Percentiles rank a stretch among this genome's conserved stretches.
These are phyloP conservation scores for Dichomitus squalens DNA, from an alignment of 1,284 basidiomycete species.

Conservation along the genomic window DNA sequence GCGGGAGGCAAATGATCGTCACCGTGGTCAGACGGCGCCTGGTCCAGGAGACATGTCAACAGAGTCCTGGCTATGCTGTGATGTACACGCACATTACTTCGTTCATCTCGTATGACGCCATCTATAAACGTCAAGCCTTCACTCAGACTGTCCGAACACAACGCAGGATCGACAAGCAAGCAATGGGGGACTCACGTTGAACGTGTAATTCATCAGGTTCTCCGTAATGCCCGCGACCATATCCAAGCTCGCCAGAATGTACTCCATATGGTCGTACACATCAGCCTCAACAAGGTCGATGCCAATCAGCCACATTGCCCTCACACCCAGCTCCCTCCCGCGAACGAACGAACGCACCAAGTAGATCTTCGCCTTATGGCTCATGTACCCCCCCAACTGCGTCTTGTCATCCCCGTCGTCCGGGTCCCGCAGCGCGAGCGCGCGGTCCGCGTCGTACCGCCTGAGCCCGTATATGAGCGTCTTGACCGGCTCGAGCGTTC, in stretches of 20 bases:
- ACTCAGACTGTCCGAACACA: slow-evolving; percentile 4
- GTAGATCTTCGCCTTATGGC: slow-evolving; percentile 70
- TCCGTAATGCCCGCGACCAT: slow-evolving; percentile 69
- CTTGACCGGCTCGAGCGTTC: slow-evolving; percentile 69
- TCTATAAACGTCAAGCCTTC: slow-evolving; percentile 40
- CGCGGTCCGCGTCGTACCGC: slow-evolving; percentile 66
- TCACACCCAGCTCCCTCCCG: no score
- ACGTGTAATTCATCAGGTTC: slow-evolving; percentile 71
- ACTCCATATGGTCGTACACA: slow-evolving; percentile 72
- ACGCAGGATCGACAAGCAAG: neutral
- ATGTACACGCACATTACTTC: slow-evolving; percentile 56
- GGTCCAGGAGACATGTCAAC: neutral
- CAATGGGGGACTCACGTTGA: slow-evolving; percentile 44
- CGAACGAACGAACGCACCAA: slow-evolving; percentile 46
- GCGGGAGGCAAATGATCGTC: slow-evolving; percentile 70
- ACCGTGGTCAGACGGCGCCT: slow-evolving; percentile 61
- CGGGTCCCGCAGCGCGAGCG: slow-evolving; percentile 46
- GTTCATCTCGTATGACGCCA: slow-evolving; percentile 73
- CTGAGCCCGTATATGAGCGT: slow-evolving; percentile 66
- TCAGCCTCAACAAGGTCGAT: slow-evolving; percentile 49
- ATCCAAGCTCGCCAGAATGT: slow-evolving; percentile 64
- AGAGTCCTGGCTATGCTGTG: no score
- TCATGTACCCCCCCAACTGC: slow-evolving; percentile 68
- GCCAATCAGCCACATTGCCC: no score
- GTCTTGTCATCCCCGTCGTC: slow-evolving; percentile 42